These are phyloP conservation scores for Sonneratia alba DNA, from an alignment of 345 rosid species.

Conservation along the genomic window DNA sequence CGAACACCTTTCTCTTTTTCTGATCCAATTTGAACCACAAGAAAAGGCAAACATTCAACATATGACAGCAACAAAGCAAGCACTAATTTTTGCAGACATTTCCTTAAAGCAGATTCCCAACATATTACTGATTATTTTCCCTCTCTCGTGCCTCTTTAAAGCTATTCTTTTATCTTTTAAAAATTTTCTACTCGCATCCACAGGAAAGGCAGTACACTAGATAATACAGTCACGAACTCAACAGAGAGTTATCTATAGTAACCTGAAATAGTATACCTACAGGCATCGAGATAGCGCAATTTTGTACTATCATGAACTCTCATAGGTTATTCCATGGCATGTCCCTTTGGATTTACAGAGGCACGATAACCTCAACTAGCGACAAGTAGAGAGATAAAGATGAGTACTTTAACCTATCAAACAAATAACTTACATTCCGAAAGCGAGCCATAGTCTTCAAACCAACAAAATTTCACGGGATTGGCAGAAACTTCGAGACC, in stretches of 20 bases:
- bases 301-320: background rate
- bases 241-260: background rate
- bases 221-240: background rate
- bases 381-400: background rate
- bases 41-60: background rate
- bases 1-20: slow-evolving; percentile 45
- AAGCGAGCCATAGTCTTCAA: slow-evolving; percentile 11
- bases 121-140: background rate
- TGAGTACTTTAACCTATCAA: background rate
- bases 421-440: slow-evolving; percentile 10
- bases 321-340: background rate
- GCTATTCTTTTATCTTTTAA: background rate
- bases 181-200: background rate
- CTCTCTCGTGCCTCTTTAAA: background rate
- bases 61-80: background rate
- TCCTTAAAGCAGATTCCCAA: background rate
- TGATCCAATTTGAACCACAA: slow-evolving; percentile 10
- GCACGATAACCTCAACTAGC: background rate
- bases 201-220: background rate
- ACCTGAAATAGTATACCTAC: background rate
- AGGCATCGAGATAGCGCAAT: background rate
- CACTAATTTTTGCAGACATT: background rate
- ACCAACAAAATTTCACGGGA: background rate
- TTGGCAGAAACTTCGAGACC: background rate
- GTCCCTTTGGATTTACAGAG: background rate